Percentiles rank a stretch among this genome's conserved stretches.
phyloP scores from a whole-genome alignment of 2,329 filamentous ascomycete species.

The Colletotrichum truncatum region DNA sequence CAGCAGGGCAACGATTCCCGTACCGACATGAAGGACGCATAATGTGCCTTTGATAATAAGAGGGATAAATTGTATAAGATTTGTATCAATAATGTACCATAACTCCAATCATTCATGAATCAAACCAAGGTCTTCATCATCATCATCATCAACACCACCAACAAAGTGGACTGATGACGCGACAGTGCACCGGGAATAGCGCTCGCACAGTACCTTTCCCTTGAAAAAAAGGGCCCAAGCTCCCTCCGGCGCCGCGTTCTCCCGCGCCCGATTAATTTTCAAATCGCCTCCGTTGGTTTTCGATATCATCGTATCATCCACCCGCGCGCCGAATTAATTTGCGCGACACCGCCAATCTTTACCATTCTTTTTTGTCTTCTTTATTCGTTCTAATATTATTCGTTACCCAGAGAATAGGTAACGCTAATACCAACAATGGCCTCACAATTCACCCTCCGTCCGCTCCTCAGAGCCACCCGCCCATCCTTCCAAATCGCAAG shows the following conservation, averaged over 20 bases:
- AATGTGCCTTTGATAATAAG: not conserved
- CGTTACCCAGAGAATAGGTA: not conserved
- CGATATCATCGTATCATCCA: not conserved
- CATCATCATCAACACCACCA: not conserved
- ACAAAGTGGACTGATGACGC: not conserved
- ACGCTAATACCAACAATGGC: slow-evolving; percentile 5
- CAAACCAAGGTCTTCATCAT: not conserved
- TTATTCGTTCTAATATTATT: not conserved
- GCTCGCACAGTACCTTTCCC: slow-evolving; percentile 11
- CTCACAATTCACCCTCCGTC: slow-evolving; percentile 20
- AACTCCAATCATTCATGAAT: not conserved
- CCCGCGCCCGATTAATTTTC: slow-evolving; percentile 22
- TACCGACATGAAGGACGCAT: slow-evolving; percentile 78
- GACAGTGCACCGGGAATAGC: not conserved
- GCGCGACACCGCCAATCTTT: not conserved
- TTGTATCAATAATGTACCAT: not conserved
- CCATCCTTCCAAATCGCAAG: not conserved
- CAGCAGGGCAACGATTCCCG: slow-evolving; percentile 85
- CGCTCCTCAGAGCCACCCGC: slow-evolving; percentile 19
- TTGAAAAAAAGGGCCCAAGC: slow-evolving; percentile 16
- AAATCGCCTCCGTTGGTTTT: slow-evolving; percentile 25
- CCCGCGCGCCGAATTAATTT: not conserved
- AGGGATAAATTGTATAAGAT: not conserved
- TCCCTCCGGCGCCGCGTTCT: slow-evolving; percentile 18
- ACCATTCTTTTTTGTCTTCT: not conserved